Conservation (phyloP, 83 land plant genomes). For the Thuja plicata region DNA sequence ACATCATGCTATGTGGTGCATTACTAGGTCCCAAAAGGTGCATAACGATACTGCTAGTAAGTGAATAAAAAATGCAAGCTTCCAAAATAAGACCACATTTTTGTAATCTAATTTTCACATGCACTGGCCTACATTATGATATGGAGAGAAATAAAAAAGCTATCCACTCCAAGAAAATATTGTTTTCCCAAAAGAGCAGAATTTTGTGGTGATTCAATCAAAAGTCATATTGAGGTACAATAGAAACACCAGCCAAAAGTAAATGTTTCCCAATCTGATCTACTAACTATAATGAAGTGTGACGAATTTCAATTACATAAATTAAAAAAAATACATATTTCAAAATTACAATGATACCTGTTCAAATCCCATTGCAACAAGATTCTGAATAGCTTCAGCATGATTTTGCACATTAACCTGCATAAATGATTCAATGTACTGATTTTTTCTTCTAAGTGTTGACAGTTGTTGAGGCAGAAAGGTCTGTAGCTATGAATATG, state of each 20-base stretch:
- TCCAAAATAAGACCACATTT: background rate
- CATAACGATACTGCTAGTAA: background rate
- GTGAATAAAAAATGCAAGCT: background rate
- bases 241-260: background rate
- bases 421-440: background rate
- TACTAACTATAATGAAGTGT: background rate
- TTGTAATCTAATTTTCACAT: background rate
- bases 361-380: slow-evolving; percentile 89
- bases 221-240: background rate
- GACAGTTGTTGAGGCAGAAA: background rate
- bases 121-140: background rate
- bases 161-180: background rate
- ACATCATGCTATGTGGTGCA: background rate
- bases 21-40: background rate
- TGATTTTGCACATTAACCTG: slow-evolving; percentile 4
- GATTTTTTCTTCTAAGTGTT: background rate
- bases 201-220: background rate
- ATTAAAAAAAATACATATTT: background rate
- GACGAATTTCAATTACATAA: background rate
- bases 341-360: slow-evolving; percentile 38
- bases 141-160: background rate
- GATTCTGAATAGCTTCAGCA: slow-evolving; percentile 53
- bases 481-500: background rate
- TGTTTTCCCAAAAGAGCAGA: background rate
- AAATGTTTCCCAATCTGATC: background rate